Base-by-base conservation (phyloP, 2,329 filamentous ascomycete genomes). In the Metarhizium guizhouense region DNA sequence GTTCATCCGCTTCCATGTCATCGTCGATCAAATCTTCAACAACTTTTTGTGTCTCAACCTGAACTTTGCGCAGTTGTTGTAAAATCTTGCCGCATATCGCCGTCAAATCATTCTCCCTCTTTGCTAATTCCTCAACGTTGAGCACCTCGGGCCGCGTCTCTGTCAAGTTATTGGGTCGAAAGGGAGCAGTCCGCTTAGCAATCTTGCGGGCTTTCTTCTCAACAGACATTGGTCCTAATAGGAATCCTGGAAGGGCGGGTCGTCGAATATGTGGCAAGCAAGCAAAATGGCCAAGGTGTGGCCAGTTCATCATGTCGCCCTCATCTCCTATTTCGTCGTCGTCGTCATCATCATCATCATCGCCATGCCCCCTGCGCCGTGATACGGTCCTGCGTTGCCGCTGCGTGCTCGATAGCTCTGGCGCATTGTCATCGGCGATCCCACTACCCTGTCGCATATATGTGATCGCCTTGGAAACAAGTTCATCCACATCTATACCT, bases 401-500 rank as follows among this genome's bases (percentile, higher is more conserved):
- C 62, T 80, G 76, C 16, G 78, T 77, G 59, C 73, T 72, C 3
- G 75, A 78, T 47, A 81, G 72, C 52, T 79, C 79, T 7, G 74
- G 74, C 2, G 75, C 76, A 45, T 79, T 67, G 43, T 80, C 75
- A 51, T 80, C 74, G 14, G 72, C 71, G 29, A 81, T 80, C 11
- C 79, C 80, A 7, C 79, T 75, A 3, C 83, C 87, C 40, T 81
- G 78, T 25, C 83, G 84, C 90, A 97, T 96, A 67, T 88, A 97
- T 3, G 81, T 82, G 57, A 95, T 90, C 68, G 88, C 93, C 70
- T 95, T 95, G 0, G 88, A 88, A 14, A 97, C 83, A 65, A 97
- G 95, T 63, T 96, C 89, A 58, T 97, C 92, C 0, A 95, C 79
- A 65, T 97, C 92, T 25, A 99, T 74, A 7, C 91, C 90, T 52